Conservation (phyloP, 2,329 filamentous ascomycete species). For the Botrytis galanthina region DNA sequence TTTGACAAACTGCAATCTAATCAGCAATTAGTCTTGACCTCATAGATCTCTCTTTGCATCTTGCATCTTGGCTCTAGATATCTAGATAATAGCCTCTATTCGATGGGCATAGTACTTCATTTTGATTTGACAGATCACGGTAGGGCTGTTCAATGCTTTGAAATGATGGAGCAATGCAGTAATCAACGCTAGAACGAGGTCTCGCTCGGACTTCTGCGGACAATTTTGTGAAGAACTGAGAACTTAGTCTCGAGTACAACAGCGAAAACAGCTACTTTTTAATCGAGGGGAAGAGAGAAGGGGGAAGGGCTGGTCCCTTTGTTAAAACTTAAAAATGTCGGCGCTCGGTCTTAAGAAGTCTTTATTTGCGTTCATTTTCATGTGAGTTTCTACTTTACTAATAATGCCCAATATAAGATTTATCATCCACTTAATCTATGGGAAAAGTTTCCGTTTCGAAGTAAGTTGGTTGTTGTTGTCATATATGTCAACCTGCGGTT, state of each 20-base stretch:
- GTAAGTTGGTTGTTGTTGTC: background rate
- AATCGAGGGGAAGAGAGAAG: background rate
- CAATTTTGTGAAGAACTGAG: background rate
- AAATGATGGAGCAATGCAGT: background rate
- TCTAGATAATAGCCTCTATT: background rate
- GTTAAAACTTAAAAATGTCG: background rate
- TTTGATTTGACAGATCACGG: slow-evolving; percentile 1
- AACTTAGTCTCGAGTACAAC: background rate
- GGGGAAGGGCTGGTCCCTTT: background rate
- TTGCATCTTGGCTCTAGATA: background rate
- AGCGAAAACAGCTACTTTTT: background rate
- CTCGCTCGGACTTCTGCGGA: slow-evolving; percentile 4
- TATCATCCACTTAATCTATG: background rate
- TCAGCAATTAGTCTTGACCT: background rate
- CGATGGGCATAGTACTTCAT: background rate
- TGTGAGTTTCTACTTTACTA: background rate
- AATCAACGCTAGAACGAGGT: background rate
- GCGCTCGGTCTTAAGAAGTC: background rate
- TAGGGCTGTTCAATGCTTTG: background rate
- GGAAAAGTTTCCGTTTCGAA: slow-evolving; percentile 6
- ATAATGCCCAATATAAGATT: background rate
- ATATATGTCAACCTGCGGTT: background rate
- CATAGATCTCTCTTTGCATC: background rate
- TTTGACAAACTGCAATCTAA: background rate
- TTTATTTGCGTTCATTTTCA: background rate